A percentile compares a stretch with the other conserved stretches of the same genome.
Evolutionary conservation across 2,329 filamentous ascomycete genomes (phyloP).

Genomic region (Cladosporium sp.): DNA sequence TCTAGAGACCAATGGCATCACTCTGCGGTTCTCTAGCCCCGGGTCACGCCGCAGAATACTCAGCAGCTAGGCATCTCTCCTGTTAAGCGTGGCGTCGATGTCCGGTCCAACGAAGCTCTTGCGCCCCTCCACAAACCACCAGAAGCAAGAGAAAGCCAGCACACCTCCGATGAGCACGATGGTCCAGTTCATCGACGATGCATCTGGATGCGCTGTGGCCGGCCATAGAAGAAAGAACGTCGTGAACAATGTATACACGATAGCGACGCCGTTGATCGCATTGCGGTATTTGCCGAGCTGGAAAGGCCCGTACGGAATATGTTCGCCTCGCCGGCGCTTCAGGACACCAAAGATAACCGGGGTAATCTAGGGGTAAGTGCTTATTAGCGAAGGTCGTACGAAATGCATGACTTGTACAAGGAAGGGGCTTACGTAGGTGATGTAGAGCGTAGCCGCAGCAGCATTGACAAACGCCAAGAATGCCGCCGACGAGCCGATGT

Average conservation of each 20-base stretch:
- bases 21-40: too few species aligned
- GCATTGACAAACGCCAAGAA: conserved; percentile 26
- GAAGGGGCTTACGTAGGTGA: conserved; percentile 3
- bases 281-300: conserved; percentile 16
- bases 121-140: conserved; percentile 19
- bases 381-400: not conserved
- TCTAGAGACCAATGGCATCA: not conserved
- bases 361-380: conserved; percentile 10
- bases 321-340: conserved; percentile 19
- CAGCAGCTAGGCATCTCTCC: not conserved
- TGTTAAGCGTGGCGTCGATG: not conserved
- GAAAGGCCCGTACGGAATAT: conserved; percentile 20
- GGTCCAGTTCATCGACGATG: conserved; percentile 25
- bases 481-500: conserved; percentile 25
- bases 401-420: not conserved
- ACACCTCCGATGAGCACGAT: conserved; percentile 14
- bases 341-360: conserved; percentile 19
- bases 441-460: conserved; percentile 15
- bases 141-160: conserved; percentile 16
- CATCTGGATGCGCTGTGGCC: conserved; percentile 16
- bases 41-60: too few species aligned
- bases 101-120: conserved; percentile 18
- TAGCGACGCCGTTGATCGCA: conserved; percentile 26
- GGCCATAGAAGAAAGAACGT: conserved; percentile 23
- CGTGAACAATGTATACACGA: conserved; percentile 33